phyloP scores from a whole-genome alignment of 441 rosid species.

The Omphalea diandra region DNA sequence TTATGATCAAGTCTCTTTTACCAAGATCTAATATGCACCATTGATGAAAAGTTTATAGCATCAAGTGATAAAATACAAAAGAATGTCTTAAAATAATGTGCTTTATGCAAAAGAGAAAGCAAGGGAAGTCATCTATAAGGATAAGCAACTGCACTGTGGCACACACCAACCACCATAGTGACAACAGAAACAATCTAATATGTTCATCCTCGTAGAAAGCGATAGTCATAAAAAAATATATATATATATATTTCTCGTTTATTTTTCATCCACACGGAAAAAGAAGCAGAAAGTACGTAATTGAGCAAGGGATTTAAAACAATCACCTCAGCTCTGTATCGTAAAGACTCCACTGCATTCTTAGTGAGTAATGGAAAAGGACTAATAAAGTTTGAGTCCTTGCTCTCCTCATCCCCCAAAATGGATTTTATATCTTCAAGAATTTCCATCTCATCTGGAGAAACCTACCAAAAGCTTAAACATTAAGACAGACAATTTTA shows the following conservation, averaged over 20 bases:
- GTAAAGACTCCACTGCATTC: conserved; percentile 85
- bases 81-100: not conserved
- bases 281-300: not conserved
- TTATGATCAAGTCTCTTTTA: not conserved
- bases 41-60: not conserved
- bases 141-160: not conserved
- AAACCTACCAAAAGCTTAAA: conserved; percentile 52
- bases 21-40: not conserved
- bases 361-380: conserved; percentile 75
- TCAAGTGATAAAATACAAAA: not conserved
- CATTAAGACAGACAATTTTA: conserved; percentile 17
- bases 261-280: not conserved
- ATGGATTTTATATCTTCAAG: conserved; percentile 74
- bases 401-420: conserved; percentile 57
- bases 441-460: conserved; percentile 74
- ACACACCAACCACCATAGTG: not conserved
- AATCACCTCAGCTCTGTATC: conserved; percentile 93
- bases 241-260: not conserved
- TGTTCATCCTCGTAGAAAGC: not conserved
- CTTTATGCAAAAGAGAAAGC: not conserved
- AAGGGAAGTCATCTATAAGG: not conserved
- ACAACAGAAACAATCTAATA: not conserved
- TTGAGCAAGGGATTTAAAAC: not conserved
- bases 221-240: not conserved
- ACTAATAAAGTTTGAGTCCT: conserved; percentile 43